Evolutionary conservation across 2,329 filamentous ascomycete genomes (phyloP).

Genomic region (Penicillium sp.): DNA sequence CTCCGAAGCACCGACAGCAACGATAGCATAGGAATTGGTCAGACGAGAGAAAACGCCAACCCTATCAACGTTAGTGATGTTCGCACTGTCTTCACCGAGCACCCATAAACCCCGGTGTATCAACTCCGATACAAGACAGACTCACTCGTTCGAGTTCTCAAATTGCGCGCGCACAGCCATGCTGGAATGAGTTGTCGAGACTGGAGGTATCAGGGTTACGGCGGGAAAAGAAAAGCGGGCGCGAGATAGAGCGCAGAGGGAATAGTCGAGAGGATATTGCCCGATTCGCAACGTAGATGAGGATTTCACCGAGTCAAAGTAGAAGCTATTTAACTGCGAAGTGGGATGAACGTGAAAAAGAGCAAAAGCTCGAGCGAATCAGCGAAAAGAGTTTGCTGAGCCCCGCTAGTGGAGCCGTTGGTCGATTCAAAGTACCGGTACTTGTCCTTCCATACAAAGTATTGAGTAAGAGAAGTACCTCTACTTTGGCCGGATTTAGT

Average conservation of each 20-base stretch:
- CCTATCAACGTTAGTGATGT: slow-evolving; percentile 50
- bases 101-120: neutral
- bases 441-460: neutral
- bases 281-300: no score
- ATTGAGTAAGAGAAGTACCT: neutral
- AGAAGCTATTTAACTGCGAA: slow-evolving; percentile 12
- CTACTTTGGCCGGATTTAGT: slow-evolving; percentile 5
- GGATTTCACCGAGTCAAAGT: no score
- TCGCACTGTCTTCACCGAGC: no score
- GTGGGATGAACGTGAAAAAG: slow-evolving; percentile 19
- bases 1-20: slow-evolving; percentile 89
- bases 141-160: slow-evolving; percentile 48
- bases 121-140: neutral
- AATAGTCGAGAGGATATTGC: neutral
- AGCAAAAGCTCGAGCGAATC: slow-evolving; percentile 23
- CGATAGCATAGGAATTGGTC: slow-evolving; percentile 93
- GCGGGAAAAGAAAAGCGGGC: neutral
- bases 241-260: neutral
- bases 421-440: slow-evolving; percentile 12
- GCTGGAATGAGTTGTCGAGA: slow-evolving; percentile 10
- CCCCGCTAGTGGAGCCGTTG: slow-evolving; percentile 17
- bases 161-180: slow-evolving; percentile 49
- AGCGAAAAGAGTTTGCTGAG: neutral
- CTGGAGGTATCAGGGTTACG: slow-evolving; percentile 11
- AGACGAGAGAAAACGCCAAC: slow-evolving; percentile 95